phyloP scores from a whole-genome alignment of 768 basidiomycete genomes.

The Macrocybe gigantea region DNA sequence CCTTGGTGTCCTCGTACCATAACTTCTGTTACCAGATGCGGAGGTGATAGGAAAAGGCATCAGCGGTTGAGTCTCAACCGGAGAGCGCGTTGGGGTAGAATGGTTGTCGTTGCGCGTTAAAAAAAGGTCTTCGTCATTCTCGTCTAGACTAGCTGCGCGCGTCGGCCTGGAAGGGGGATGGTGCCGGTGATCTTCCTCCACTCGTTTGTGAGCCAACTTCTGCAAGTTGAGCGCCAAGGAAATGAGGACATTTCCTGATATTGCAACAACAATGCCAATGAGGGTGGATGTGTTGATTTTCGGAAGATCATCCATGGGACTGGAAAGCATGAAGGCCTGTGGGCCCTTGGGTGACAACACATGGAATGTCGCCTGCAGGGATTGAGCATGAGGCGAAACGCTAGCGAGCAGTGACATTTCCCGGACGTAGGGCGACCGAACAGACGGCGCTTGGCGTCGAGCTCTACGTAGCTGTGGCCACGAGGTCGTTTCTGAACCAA shows the following conservation, averaged over 20 bases:
- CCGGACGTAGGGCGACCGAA: neutral
- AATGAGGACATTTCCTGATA: conserved; percentile 83
- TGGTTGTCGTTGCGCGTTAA: neutral
- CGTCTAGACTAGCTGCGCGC: conserved; percentile 14
- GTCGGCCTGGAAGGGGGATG: too few relatives aligned
- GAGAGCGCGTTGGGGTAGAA: neutral
- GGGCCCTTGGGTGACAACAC: too few relatives aligned
- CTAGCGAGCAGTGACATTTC: neutral
- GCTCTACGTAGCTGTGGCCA: neutral
- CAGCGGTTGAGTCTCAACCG: conserved; percentile 5
- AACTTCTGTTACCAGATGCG: conserved; percentile 3
- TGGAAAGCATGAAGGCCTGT: neutral
- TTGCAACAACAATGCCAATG: conserved; percentile 79
- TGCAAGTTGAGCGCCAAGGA: conserved; percentile 89
- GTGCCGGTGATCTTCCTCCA: conserved; percentile 29
- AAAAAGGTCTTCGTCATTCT: conserved; percentile 18
- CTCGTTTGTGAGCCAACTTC: conserved; percentile 80
- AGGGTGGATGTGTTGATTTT: conserved; percentile 47
- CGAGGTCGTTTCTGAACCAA: neutral
- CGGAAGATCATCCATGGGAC: conserved; percentile 38
- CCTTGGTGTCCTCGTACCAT: conserved; percentile 6
- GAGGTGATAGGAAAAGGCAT: conserved; percentile 10
- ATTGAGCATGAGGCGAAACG: neutral
- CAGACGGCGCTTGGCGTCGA: neutral
- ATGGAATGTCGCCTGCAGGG: conserved; percentile 1